These are phyloP conservation scores for Pichia sp. DNA, from an alignment of 1,139 yeast genomes.

Conservation along the genomic window DNA sequence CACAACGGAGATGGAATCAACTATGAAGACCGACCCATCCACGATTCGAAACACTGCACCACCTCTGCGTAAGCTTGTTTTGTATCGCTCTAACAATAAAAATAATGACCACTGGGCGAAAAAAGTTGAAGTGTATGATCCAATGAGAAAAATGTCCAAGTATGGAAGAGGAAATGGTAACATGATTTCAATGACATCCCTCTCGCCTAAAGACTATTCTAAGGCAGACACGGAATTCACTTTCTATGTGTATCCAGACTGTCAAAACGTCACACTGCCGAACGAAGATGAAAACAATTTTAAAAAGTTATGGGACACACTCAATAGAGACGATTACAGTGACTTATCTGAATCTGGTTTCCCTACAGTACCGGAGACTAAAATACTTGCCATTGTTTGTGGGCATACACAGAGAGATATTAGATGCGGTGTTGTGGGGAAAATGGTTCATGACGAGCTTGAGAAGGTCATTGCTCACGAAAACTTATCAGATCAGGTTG, in stretches of 20 bases:
- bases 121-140: slow-evolving; percentile 42
- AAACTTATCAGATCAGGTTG: slow-evolving; percentile 23
- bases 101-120: slow-evolving; percentile 44
- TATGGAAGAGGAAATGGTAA: slow-evolving; percentile 14
- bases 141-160: slow-evolving; percentile 23
- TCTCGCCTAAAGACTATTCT: slow-evolving; percentile 6
- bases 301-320: slow-evolving; percentile 3
- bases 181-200: slow-evolving; percentile 9
- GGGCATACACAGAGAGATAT: slow-evolving; percentile 60
- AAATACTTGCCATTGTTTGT: slow-evolving; percentile 44
- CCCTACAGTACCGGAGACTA: slow-evolving; percentile 7
- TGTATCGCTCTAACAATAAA: slow-evolving; percentile 38
- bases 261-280: slow-evolving; percentile 6
- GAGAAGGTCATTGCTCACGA: slow-evolving; percentile 32
- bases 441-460: slow-evolving; percentile 47
- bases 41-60: slow-evolving; percentile 43
- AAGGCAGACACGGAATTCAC: not conserved
- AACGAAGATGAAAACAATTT: not conserved
- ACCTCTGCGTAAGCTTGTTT: slow-evolving; percentile 47
- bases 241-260: slow-evolving; percentile 10
- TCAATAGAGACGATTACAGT: slow-evolving; percentile 11
- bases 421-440: slow-evolving; percentile 62
- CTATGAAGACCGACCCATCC: slow-evolving; percentile 14
- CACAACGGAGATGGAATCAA: slow-evolving; percentile 24
- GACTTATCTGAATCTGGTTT: slow-evolving; percentile 9